These are phyloP conservation scores for Sapria himalayana DNA, from an alignment of 345 rosid genomes.

Conservation along the genomic window DNA sequence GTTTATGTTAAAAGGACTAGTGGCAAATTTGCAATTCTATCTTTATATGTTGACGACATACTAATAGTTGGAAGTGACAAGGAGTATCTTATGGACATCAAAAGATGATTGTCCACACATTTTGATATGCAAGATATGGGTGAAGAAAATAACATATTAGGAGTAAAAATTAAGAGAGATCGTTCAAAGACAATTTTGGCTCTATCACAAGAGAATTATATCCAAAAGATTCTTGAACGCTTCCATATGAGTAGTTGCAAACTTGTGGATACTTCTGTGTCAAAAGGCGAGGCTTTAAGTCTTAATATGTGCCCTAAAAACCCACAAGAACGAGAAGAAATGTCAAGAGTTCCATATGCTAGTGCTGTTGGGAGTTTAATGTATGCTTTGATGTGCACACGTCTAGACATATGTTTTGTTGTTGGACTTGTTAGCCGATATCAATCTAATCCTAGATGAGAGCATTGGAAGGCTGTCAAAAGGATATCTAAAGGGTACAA, in stretches of 20 bases:
- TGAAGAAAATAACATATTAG: not conserved
- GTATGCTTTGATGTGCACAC: not conserved
- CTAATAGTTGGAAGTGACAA: not conserved
- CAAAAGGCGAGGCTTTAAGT: not conserved
- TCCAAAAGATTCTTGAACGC: not conserved
- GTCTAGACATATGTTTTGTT: not conserved
- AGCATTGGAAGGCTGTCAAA: not conserved
- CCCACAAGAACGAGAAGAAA: not conserved
- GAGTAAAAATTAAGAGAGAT: not conserved
- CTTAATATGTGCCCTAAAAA: not conserved
- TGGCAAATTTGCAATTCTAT: no score
- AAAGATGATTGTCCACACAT: not conserved
- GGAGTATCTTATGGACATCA: not conserved
- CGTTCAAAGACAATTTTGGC: not conserved
- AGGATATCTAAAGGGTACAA: no score
- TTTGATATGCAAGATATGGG: no score
- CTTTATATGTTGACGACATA: no score
- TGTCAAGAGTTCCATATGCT: not conserved
- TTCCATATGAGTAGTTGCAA: slow-evolving; percentile 1
- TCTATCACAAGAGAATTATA: slow-evolving; percentile 2
- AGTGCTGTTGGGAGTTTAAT: not conserved
- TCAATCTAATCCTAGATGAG: not conserved
- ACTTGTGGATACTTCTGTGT: slow-evolving; percentile 1
- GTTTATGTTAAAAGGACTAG: no score
- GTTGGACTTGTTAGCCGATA: not conserved